Evolutionary conservation across 805 yeast species (phyloP).

Genomic region (Candida odintsovae): DNA sequence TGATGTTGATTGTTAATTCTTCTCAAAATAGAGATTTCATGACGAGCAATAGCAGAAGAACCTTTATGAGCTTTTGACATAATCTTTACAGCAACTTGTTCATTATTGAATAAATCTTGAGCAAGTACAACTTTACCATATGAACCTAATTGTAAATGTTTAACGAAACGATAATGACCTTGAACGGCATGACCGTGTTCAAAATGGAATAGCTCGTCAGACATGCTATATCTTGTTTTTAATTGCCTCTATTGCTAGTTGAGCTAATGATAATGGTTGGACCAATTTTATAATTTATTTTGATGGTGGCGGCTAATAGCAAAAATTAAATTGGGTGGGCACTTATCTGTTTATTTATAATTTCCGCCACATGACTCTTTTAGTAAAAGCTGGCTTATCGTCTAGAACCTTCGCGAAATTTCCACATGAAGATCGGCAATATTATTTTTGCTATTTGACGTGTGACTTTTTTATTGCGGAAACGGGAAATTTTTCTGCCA

Average conservation of each 20-base stretch:
- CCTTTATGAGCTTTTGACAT: constrained; percentile 39
- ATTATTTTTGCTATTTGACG: not conserved
- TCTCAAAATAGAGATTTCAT: constrained; percentile 41
- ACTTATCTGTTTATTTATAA: not conserved
- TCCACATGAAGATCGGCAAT: not conserved
- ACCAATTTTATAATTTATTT: no score
- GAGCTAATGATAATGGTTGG: not conserved
- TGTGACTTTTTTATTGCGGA: not conserved
- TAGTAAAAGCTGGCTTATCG: not conserved
- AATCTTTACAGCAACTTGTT: constrained; percentile 49
- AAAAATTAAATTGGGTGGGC: not conserved
- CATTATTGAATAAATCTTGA: constrained; percentile 27
- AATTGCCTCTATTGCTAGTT: not conserved
- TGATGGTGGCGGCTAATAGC: not conserved
- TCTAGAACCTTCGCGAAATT: not conserved
- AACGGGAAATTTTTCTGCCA: not conserved
- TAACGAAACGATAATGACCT: constrained; percentile 4
- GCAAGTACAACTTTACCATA: constrained; percentile 59
- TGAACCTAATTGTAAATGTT: constrained; percentile 36
- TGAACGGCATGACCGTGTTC: constrained; percentile 1
- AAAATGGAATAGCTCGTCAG: constrained; percentile 8
- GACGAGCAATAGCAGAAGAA: constrained; percentile 41
- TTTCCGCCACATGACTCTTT: not conserved
- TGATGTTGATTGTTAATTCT: constrained; percentile 29
- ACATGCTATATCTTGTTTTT: not conserved